Percentiles rank a stretch among this genome's conserved stretches.
Evolutionary conservation across 768 basidiomycete genomes (phyloP).

Genomic region (Coprinellus micaceus): DNA sequence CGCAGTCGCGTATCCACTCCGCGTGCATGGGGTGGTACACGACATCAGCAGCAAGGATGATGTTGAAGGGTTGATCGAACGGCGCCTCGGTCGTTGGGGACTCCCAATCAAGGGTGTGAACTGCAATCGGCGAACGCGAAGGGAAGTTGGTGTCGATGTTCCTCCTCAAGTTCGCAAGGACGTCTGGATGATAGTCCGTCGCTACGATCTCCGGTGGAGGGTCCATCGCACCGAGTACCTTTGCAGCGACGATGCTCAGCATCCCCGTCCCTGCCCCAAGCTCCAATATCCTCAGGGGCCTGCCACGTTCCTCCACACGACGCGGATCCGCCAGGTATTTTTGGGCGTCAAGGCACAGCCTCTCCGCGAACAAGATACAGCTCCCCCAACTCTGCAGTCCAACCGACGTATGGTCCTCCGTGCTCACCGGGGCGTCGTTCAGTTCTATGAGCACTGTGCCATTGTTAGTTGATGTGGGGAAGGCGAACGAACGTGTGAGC

Average conservation of each 20-base stretch:
- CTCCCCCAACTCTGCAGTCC: constrained; percentile 86
- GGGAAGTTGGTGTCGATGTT: constrained; percentile 58
- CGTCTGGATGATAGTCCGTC: constrained; percentile 77
- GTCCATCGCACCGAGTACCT: constrained; percentile 23
- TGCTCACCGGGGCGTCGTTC: constrained; percentile 64
- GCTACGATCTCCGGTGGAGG: constrained; percentile 45
- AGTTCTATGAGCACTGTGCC: constrained; percentile 41
- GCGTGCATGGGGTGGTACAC: constrained; percentile 73
- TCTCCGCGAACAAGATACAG: constrained; percentile 65
- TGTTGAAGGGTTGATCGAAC: constrained; percentile 48
- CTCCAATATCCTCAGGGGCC: constrained; percentile 55
- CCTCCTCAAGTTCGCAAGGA: constrained; percentile 58
- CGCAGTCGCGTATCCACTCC: constrained; percentile 62
- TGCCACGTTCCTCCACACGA: not conserved
- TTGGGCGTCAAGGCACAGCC: constrained; percentile 48
- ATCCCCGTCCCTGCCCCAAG: constrained; percentile 86
- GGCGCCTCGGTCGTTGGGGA: constrained; percentile 34
- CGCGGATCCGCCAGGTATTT: constrained; percentile 27
- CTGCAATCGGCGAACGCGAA: constrained; percentile 29
- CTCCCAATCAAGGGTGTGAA: constrained; percentile 66
- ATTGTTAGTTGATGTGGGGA: constrained; percentile 29
- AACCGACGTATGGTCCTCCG: constrained; percentile 71
- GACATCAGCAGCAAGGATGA: constrained; percentile 77
- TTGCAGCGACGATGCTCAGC: constrained; percentile 66
- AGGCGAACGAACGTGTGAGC: constrained; percentile 54